Evolutionary conservation across 2,329 filamentous ascomycete genomes (phyloP).

Genomic region (Fonsecaea multimorphosa): DNA sequence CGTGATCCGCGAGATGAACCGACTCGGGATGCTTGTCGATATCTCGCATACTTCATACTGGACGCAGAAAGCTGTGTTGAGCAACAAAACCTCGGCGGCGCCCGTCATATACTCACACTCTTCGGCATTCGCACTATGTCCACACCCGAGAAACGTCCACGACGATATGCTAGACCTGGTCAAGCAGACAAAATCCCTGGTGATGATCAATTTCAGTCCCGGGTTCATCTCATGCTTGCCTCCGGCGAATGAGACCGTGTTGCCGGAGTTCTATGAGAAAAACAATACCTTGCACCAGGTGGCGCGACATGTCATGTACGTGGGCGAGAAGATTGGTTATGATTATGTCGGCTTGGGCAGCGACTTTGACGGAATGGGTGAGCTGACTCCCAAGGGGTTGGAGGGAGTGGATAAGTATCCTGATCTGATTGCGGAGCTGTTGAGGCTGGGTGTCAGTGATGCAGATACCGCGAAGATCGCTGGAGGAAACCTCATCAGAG

Average conservation of each 20-base stretch:
- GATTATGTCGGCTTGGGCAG: constrained; percentile 87
- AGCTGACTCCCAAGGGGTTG: constrained; percentile 69
- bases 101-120: constrained; percentile 91
- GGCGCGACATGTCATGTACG: constrained; percentile 79
- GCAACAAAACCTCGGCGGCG: constrained; percentile 55
- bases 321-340: constrained; percentile 82
- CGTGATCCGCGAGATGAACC: constrained; percentile 87
- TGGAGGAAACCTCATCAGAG: constrained; percentile 80
- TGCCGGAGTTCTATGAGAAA: constrained; percentile 70
- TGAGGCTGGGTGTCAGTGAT: constrained; percentile 75
- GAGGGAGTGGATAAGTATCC: constrained; percentile 88
- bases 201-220: constrained; percentile 90
- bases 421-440: constrained; percentile 74
- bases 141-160: constrained; percentile 87
- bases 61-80: constrained; percentile 83
- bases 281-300: constrained; percentile 79
- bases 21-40: constrained; percentile 92
- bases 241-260: constrained; percentile 63
- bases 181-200: constrained; percentile 72
- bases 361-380: constrained; percentile 76
- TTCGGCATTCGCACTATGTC: constrained; percentile 78
- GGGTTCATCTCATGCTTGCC: constrained; percentile 79
- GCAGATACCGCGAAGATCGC: constrained; percentile 75
- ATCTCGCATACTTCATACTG: constrained; percentile 78
- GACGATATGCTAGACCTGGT: constrained; percentile 82